These are phyloP conservation scores for Leishmania guyanensis DNA, from an alignment of 208 protist genomes.

Conservation along the genomic window DNA sequence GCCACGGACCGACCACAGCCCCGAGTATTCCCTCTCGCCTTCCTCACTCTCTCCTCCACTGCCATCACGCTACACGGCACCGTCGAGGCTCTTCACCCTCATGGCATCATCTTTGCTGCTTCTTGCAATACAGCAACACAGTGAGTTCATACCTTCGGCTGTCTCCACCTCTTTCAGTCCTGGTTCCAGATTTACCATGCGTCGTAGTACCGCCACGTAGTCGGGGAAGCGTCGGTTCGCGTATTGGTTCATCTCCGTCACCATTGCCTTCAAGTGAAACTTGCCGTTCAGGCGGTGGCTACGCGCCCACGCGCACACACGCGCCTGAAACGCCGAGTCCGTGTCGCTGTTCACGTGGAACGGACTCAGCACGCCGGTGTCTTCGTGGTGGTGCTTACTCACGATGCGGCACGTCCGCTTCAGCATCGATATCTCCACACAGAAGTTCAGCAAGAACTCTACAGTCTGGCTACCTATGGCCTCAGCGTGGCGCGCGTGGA, in stretches of 20 bases:
- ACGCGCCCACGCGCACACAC: conserved; percentile 60
- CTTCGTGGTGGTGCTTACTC: conserved; percentile 25
- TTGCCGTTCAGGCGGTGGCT: conserved; percentile 44
- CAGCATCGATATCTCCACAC: conserved; percentile 62
- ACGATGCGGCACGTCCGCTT: conserved; percentile 37
- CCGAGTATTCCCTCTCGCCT: background rate
- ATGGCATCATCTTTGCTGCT: conserved; percentile 1
- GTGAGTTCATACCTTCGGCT: conserved; percentile 58
- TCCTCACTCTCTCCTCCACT: background rate
- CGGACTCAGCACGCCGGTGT: conserved; percentile 20
- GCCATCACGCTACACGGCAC: conserved; percentile 1
- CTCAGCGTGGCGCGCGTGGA: conserved; percentile 58
- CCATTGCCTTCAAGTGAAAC: conserved; percentile 62
- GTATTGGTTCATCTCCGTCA: conserved; percentile 66
- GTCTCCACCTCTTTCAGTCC: conserved; percentile 49
- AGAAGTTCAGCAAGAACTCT: conserved; percentile 68
- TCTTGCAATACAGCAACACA: conserved; percentile 27
- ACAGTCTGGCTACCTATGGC: conserved; percentile 44
- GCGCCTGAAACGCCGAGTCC: conserved; percentile 48
- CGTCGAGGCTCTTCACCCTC: conserved; percentile 15
- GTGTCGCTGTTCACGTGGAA: conserved; percentile 23
- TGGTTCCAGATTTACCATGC: conserved; percentile 40
- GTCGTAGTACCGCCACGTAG: conserved; percentile 37
- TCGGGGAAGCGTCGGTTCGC: conserved; percentile 60
- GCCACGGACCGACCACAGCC: background rate